Base-by-base conservation (phyloP, 495 filamentous ascomycete genomes). In the Penicillium odoratum region DNA sequence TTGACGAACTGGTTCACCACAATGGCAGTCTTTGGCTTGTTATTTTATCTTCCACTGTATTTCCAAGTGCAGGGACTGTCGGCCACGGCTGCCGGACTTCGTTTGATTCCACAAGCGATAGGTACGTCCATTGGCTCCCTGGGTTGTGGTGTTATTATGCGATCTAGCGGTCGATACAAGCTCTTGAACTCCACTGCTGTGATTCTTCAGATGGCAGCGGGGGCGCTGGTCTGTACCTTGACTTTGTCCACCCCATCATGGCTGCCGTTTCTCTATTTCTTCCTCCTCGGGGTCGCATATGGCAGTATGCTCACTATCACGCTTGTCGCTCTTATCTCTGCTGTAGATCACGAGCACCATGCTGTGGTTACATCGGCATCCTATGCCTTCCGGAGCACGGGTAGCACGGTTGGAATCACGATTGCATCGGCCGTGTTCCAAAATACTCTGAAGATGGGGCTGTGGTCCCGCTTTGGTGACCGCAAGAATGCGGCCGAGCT, bases 321-420 rank as follows among this genome's bases (percentile, higher is more conserved):
- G 0, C 76, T 96, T 31, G 79, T 96, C 10, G 87, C 89, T 0
- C 83, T 91, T 47, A 89, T 97, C 31, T 83, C 88, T 5, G 86
- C 91, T 0, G 91, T 96, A 29, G 86, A 89, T 47, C 90, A 93
- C 68, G 75, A 87, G 7, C 79, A 93, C 55, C 93, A 96, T 65
- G 92, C 93, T 7, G 88, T 94, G 36, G 83, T 92, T 56, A 96
- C 92, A 3, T 91, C 89, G 0, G 88, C 89, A 3, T 91, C 85
- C 0, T 96, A 91, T 61, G 88, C 88, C 3, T 93, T 92, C 70
- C 85, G 90, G 33, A 88, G 86, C 13, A 91, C 92, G 0, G 93
- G 93, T 7, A 85, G 85, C 30, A 92, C 90, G 0, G 85, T 97
- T 42, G 93, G 93, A 21, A 83, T 96, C 58, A 90, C 91, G 0